Base-by-base conservation (phyloP, 805 yeast genomes). In the Scheffersomyces lignosus region DNA sequence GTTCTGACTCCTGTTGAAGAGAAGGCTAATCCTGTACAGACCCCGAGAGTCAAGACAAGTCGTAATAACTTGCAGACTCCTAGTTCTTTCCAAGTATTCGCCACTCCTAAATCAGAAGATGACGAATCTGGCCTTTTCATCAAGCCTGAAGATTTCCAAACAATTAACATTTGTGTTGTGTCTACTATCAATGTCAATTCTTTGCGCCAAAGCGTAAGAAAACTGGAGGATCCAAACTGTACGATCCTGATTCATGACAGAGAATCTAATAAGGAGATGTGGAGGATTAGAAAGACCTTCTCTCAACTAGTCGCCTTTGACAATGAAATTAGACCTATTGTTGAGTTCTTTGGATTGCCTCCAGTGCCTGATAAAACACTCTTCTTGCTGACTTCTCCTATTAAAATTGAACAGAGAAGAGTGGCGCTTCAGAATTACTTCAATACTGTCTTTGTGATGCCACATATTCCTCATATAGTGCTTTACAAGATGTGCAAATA, bases 271-370 rank as follows among this genome's bases (percentile, higher is more conserved):
- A 80, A 80, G 42, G 87, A 81, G 48, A 75, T 86, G 68, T 90
- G 95, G 83, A 72, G 80, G 47, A 78, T 87, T 36, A 67, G 79
- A 28, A 88, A 88, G 51, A 59, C 79, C 2, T 74, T 80, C 40
- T 63, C 75, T 1, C 83, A 81, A 48, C 62, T 91, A n/a, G 44
- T 66, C 4, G 67, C 71, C 7, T 70, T 90, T 43, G 95, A 88
- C 58, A 58, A 63, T 15, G 77, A 72, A 27, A 64, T 87, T 8
- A 69, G 88, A 44, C 76, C 76, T 4, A 56, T 65, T 8, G 60
- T 68, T 13, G 74, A 71, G 39, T 68, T 69, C 38, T 73, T 78
- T 33, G 77, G 80, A 16, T 59, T 83, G 18, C 84, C 89, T 0
- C 63, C 71, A 5, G 55, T 87, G 15, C 95, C 95, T 0, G 90